Evolutionary conservation across 495 filamentous ascomycete genomes (phyloP).

Genomic region (Hyaloscypha finlandica): DNA sequence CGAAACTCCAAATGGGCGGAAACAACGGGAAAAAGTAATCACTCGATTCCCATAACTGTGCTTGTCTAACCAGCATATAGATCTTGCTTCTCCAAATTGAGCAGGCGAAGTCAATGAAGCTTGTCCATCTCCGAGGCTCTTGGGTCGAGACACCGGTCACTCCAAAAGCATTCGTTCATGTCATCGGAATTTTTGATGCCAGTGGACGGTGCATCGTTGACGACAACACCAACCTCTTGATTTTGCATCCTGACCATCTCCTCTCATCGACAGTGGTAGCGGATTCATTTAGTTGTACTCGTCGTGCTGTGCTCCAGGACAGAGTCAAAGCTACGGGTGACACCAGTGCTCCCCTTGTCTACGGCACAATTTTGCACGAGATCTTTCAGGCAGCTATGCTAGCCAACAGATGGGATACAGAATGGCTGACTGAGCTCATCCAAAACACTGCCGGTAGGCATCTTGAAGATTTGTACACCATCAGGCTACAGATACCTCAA

Average conservation of each 20-base stretch:
- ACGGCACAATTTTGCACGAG: slow-evolving; percentile 90
- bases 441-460: slow-evolving; percentile 65
- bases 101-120: slow-evolving; percentile 60
- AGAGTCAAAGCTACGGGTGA: slow-evolving; percentile 85
- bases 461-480: slow-evolving; percentile 82
- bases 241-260: slow-evolving; percentile 93
- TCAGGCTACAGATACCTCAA: slow-evolving; percentile 70
- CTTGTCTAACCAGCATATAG: slow-evolving; percentile 41
- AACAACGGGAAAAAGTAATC: slow-evolving; percentile 69
- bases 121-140: slow-evolving; percentile 76
- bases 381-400: slow-evolving; percentile 89
- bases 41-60: not conserved
- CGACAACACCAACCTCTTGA: slow-evolving; percentile 79
- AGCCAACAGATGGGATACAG: slow-evolving; percentile 76
- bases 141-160: slow-evolving; percentile 80
- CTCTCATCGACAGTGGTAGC: slow-evolving; percentile 92
- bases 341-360: slow-evolving; percentile 74
- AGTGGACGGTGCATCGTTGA: slow-evolving; percentile 66
- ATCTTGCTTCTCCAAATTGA: slow-evolving; percentile 77
- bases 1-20: slow-evolving; percentile 58
- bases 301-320: slow-evolving; percentile 90
- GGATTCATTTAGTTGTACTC: slow-evolving; percentile 86
- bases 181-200: slow-evolving; percentile 75
- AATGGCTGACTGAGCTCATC: slow-evolving; percentile 64
- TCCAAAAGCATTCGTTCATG: slow-evolving; percentile 74